These are phyloP conservation scores for Kodamaea sagamina DNA, from an alignment of 805 yeast genomes.

Conservation along the genomic window DNA sequence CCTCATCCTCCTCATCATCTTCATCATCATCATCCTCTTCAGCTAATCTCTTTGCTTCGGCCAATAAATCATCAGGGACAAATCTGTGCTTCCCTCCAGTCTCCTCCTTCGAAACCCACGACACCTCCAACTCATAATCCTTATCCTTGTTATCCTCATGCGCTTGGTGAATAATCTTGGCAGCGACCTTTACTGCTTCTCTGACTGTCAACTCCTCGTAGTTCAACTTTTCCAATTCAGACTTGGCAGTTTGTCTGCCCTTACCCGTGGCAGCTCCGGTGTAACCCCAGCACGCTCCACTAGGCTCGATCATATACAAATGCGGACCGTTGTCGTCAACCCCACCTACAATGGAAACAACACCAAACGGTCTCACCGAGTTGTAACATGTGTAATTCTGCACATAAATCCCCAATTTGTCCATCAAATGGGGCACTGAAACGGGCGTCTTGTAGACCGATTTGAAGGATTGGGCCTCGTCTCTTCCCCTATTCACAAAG, in stretches of 20 bases:
- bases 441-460: conserved; percentile 74
- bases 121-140: conserved; percentile 91
- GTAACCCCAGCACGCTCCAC: conserved; percentile 97
- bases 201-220: conserved; percentile 64
- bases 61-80: conserved; percentile 76
- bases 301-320: conserved; percentile 95
- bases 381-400: conserved; percentile 95
- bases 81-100: conserved; percentile 79
- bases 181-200: conserved; percentile 92
- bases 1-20: conserved; percentile 60
- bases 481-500: conserved; percentile 87
- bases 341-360: conserved; percentile 91
- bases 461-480: conserved; percentile 81
- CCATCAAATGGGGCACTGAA: conserved; percentile 78
- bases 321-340: conserved; percentile 89
- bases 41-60: conserved; percentile 83
- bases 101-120: conserved; percentile 79
- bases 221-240: conserved; percentile 90
- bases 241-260: conserved; percentile 97
- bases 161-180: conserved; percentile 87
- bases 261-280: conserved; percentile 97
- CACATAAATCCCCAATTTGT: conserved; percentile 84
- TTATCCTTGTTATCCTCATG: conserved; percentile 98
- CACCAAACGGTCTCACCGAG: conserved; percentile 97
- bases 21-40: conserved; percentile 81